These are phyloP conservation scores for Lactarius sp. DNA, from an alignment of 768 basidiomycete species.

Conservation along the genomic window DNA sequence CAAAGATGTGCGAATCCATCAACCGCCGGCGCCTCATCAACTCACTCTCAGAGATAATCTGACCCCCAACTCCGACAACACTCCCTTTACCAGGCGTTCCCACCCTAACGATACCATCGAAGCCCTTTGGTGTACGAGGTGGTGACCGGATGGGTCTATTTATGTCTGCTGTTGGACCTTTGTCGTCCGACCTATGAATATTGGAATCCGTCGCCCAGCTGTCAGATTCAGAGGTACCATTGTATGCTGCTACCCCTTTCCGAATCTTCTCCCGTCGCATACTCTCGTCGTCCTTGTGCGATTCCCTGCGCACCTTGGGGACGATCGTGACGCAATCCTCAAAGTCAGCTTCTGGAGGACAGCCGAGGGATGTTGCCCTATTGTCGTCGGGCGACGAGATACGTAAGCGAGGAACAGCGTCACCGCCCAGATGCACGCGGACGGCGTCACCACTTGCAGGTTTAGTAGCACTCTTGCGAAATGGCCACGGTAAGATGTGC, in stretches of 20 bases:
- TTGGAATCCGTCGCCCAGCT: background rate
- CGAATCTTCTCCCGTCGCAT: slow-evolving; percentile 18
- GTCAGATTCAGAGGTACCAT: background rate
- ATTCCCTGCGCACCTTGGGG: slow-evolving; percentile 43
- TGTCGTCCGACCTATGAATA: slow-evolving; percentile 1
- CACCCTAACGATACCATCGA: slow-evolving; percentile 4
- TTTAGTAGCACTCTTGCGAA: background rate
- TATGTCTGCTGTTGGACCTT: background rate
- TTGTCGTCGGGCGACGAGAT: slow-evolving; percentile 14
- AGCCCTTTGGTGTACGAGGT: slow-evolving; percentile 15
- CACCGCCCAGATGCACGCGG: background rate
- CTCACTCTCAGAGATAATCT: slow-evolving; percentile 72
- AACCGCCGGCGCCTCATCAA: slow-evolving; percentile 74
- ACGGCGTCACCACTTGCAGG: background rate
- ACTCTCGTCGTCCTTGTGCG: slow-evolving; percentile 27
- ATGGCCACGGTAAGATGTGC: slow-evolving; percentile 23
- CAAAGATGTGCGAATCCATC: slow-evolving; percentile 67
- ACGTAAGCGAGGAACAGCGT: slow-evolving; percentile 11
- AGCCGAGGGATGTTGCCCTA: slow-evolving; percentile 34
- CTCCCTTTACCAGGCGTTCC: slow-evolving; percentile 23
- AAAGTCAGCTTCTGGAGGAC: slow-evolving; percentile 54
- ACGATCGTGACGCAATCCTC: slow-evolving; percentile 73
- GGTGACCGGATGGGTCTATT: slow-evolving; percentile 9
- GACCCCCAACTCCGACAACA: slow-evolving; percentile 56
- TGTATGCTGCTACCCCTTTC: slow-evolving; percentile 10